Percentiles rank a stretch among this genome's conserved stretches.
Evolutionary conservation across 495 filamentous ascomycete genomes (phyloP).

Genomic region (Penicillium silybi): DNA sequence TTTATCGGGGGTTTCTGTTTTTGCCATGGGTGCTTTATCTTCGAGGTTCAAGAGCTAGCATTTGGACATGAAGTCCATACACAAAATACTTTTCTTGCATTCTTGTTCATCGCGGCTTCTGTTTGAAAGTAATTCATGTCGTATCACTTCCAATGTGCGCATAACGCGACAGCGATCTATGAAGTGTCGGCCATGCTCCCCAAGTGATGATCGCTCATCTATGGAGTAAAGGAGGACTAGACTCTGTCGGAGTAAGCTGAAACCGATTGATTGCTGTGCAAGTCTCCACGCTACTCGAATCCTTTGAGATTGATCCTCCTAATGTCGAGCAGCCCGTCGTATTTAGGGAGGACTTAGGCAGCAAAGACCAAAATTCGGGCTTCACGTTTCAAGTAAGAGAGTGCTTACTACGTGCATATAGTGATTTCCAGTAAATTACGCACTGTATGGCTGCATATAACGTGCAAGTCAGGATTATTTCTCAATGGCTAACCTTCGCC

Average conservation of each 20-base stretch:
- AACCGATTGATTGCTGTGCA: no score
- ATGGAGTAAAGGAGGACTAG: neutral
- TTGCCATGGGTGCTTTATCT: conserved; percentile 12
- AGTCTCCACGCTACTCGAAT: no score
- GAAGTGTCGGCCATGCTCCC: no score
- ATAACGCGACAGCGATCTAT: no score
- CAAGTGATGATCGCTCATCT: neutral
- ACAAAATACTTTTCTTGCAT: conserved; percentile 4
- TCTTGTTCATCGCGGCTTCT: neutral
- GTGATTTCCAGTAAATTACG: no score
- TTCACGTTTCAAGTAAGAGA: no score
- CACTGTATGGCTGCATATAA: neutral
- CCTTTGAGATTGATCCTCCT: no score
- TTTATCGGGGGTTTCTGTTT: conserved; percentile 14
- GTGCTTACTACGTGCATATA: no score
- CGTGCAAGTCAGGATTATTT: neutral
- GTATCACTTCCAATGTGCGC: neutral
- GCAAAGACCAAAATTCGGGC: no score
- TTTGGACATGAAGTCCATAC: conserved; percentile 12
- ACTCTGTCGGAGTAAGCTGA: no score
- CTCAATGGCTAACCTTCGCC: neutral
- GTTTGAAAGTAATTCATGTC: neutral
- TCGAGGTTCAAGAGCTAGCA: conserved; percentile 12
- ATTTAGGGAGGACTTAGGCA: no score
- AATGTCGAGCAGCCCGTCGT: no score